Percentiles rank a stretch among this genome's conserved stretches.
These are phyloP conservation scores for Theobroma cacao DNA, from an alignment of 345 rosid genomes.

Conservation along the genomic window DNA sequence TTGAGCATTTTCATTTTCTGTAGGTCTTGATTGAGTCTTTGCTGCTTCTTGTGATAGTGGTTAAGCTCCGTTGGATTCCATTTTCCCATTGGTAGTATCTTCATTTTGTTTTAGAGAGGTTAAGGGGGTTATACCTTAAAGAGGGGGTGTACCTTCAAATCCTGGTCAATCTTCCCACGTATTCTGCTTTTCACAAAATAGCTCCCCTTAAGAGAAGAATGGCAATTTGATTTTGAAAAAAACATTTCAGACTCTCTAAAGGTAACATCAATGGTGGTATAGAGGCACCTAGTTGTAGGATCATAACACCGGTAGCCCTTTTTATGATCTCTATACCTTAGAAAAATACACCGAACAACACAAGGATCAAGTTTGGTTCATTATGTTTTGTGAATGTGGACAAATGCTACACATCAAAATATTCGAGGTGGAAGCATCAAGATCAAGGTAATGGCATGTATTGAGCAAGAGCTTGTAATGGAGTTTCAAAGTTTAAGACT, in stretches of 20 bases:
- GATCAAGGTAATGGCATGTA: too few relatives aligned
- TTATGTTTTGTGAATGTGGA: background rate
- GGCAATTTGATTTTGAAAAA: background rate
- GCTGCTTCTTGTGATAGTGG: too few relatives aligned
- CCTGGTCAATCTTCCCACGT: background rate
- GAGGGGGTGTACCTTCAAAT: too few relatives aligned
- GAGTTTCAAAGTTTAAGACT: too few relatives aligned
- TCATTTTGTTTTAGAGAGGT: too few relatives aligned
- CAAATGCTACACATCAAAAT: background rate
- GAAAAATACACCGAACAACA: background rate
- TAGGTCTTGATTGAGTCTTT: too few relatives aligned
- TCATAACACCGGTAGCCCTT: background rate
- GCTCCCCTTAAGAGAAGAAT: background rate
- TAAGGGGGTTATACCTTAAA: too few relatives aligned
- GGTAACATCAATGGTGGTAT: background rate
- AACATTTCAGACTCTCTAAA: background rate
- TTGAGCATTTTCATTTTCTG: too few relatives aligned
- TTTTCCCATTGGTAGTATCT: too few relatives aligned
- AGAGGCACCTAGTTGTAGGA: background rate
- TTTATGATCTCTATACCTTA: background rate
- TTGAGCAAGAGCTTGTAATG: too few relatives aligned
- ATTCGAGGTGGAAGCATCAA: too few relatives aligned
- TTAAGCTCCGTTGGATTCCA: too few relatives aligned
- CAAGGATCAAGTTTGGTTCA: background rate
- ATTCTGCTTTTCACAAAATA: background rate